Evolutionary conservation across 1,284 basidiomycete genomes (phyloP).

Genomic region (Rhodotorula sp.): DNA sequence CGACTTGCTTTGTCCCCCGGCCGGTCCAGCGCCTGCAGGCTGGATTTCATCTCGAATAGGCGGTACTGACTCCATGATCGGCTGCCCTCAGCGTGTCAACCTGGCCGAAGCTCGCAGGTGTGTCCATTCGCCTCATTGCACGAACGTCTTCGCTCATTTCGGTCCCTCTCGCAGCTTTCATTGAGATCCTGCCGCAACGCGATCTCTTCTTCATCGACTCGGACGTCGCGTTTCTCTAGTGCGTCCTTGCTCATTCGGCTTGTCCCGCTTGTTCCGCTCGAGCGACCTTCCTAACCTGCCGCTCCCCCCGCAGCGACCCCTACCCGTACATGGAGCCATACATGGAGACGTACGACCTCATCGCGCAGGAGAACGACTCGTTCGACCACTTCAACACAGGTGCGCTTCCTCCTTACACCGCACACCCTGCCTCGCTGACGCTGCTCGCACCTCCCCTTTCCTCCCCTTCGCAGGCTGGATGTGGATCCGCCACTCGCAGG

Average conservation of each 20-base stretch:
- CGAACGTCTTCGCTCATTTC: not conserved
- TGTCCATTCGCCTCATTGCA: not conserved
- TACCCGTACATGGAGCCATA: constrained; percentile 32
- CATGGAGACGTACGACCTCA: constrained; percentile 28
- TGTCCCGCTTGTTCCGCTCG: not conserved
- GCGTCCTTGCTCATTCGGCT: not conserved
- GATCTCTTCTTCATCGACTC: constrained; percentile 41
- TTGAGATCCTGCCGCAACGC: constrained; percentile 30
- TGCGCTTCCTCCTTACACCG: not conserved
- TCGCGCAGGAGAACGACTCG: constrained; percentile 32
- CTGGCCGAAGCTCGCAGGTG: constrained; percentile 37
- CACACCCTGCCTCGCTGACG: not conserved
- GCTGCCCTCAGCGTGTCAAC: constrained; percentile 11
- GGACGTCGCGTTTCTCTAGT: constrained; percentile 35
- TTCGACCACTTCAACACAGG: constrained; percentile 36
- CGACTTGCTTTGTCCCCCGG: too few species aligned
- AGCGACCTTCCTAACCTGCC: not conserved
- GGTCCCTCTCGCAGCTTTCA: constrained; percentile 19
- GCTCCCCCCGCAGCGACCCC: constrained; percentile 16
- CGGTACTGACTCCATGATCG: not conserved
- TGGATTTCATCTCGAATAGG: not conserved
- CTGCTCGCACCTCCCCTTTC: not conserved
- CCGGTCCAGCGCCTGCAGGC: too few species aligned
- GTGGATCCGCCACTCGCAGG: constrained; percentile 25
- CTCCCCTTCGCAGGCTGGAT: constrained; percentile 28